Base-by-base conservation (phyloP, 2,329 filamentous ascomycete species). In the Dothidotthia symphoricarpi region DNA sequence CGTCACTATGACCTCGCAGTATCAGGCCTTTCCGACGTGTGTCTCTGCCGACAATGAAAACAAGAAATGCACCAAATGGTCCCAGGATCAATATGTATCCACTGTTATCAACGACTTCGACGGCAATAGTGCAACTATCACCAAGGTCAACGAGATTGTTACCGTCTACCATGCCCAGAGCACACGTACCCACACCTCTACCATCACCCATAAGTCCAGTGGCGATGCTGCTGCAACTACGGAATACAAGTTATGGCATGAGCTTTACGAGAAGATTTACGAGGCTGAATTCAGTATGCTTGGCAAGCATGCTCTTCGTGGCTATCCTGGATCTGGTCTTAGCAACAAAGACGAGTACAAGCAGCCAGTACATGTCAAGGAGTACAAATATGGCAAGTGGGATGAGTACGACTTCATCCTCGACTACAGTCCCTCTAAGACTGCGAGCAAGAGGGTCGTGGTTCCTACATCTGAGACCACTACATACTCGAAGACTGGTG, bases 401-500 rank as follows among this genome's bases (percentile, higher is more conserved):
- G 17, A 25, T 6, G 17, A 12, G 5, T 53, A 53, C 31, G 26
- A n/a, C n/a, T n/a, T n/a, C n/a, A n/a, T n/a, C n/a, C 10, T 10
- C 9, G n/a, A n/a, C n/a, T n/a, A n/a, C n/a, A n/a, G n/a, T n/a
- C n/a, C n/a, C n/a, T n/a, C n/a, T n/a, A n/a, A n/a, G n/a, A n/a
- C n/a, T n/a, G n/a, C n/a, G n/a, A n/a, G n/a, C n/a, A n/a, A n/a
- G n/a, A n/a, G n/a, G n/a, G n/a, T n/a, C n/a, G n/a, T n/a, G n/a
- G n/a, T n/a, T n/a, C n/a, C n/a, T n/a, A n/a, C n/a, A n/a, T n/a
- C n/a, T n/a, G n/a, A n/a, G n/a, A n/a, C n/a, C 16, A 60, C 52
- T 33, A 61, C 55, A 12, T 64, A 57, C 40, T 43, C 46, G 24
- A 45, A 40, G 17, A 52, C 61, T 9, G 61, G 59, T 24, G 47